Evolutionary conservation across 225 moss, liverwort and hornwort genomes (phyloP).

Genomic region (Climacium dendroides): DNA sequence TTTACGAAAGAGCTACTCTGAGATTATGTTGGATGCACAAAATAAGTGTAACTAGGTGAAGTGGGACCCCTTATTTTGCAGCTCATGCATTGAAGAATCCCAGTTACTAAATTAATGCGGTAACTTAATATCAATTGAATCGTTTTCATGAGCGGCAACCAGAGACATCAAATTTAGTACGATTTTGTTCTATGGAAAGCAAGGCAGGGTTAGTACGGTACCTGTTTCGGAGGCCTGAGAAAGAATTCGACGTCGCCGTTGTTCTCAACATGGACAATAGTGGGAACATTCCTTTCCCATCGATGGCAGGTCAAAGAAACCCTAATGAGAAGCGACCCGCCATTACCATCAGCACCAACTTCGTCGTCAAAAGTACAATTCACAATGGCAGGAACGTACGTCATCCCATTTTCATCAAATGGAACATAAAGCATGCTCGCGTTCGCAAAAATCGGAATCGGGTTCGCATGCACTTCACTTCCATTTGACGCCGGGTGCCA

Average conservation of each 20-base stretch:
- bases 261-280: constrained; percentile 16
- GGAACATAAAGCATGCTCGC: constrained; percentile 25
- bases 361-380: constrained; percentile 33
- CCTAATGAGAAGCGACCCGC: constrained; percentile 15
- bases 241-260: constrained; percentile 1
- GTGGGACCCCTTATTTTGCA: not conserved
- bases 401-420: constrained; percentile 36
- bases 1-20: not conserved
- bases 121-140: not conserved
- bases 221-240: constrained; percentile 3
- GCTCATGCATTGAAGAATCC: not conserved
- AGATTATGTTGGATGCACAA: not conserved
- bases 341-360: constrained; percentile 14
- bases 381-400: constrained; percentile 29
- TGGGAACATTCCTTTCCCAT: not conserved
- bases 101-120: not conserved
- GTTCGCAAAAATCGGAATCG: not conserved
- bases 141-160: not conserved
- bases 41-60: not conserved
- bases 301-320: constrained; percentile 27
- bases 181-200: not conserved
- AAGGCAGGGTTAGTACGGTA: not conserved
- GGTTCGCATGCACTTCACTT: not conserved
- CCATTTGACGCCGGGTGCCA: constrained; percentile 21
- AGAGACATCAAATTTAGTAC: not conserved